A percentile compares a stretch with the other conserved stretches of the same genome.
Evolutionary conservation across 768 basidiomycete species (phyloP).

Genomic region (Lyophyllum semitale): DNA sequence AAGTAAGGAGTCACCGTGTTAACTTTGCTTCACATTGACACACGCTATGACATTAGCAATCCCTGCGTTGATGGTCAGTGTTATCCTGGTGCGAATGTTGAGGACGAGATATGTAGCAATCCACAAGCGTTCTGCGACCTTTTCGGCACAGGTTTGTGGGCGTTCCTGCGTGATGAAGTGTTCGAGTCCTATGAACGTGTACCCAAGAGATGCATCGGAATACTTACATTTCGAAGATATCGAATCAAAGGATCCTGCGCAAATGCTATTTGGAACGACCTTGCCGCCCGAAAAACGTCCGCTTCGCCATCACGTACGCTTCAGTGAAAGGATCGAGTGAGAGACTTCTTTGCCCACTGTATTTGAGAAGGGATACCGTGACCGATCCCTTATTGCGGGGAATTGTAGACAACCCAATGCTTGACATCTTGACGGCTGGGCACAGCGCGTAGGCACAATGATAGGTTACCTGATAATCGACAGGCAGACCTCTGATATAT

Average conservation of each 20-base stretch:
- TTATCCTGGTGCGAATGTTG: constrained; percentile 23
- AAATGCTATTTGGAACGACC: constrained; percentile 17
- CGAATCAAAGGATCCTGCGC: constrained; percentile 20
- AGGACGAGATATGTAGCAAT: constrained; percentile 5
- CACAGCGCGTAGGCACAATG: background rate
- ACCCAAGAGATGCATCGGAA: background rate
- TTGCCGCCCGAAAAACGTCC: constrained; percentile 17
- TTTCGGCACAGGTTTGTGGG: background rate
- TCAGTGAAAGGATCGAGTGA: background rate
- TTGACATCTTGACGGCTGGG: background rate
- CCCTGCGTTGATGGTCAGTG: constrained; percentile 24
- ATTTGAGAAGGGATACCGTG: background rate
- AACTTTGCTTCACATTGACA: background rate
- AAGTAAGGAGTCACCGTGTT: background rate
- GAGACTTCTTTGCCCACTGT: background rate
- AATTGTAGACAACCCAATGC: background rate
- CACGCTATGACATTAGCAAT: constrained; percentile 25
- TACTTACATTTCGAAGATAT: constrained; percentile 17
- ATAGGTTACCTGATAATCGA: background rate
- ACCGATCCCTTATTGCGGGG: background rate
- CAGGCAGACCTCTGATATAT: background rate
- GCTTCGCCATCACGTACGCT: background rate
- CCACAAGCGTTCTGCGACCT: constrained; percentile 1
- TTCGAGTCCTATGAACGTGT: background rate
- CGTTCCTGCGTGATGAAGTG: constrained; percentile 5